Evolutionary conservation across 108 stramenopile genomes (phyloP).

Genomic region (Cyclotella baltica): DNA sequence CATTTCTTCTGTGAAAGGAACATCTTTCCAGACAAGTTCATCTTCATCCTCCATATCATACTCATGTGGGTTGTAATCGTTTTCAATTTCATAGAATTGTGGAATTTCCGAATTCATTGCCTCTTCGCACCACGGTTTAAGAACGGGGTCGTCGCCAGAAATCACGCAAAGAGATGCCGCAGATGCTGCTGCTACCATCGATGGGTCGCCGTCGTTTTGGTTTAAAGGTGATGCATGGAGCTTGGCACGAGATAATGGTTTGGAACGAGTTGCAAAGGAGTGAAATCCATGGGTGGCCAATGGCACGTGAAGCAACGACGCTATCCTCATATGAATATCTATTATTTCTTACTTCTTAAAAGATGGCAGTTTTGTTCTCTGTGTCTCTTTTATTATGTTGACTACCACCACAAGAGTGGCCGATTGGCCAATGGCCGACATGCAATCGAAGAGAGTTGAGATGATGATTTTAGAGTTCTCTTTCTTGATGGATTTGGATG

Average conservation of each 20-base stretch:
- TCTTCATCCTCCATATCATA: constrained; percentile 2
- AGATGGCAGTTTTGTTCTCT: too few species aligned
- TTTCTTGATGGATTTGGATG: too few species aligned
- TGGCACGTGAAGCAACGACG: too few species aligned
- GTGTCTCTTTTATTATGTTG: too few species aligned
- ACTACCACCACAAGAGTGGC: too few species aligned
- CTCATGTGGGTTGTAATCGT: not conserved
- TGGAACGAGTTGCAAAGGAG: too few species aligned
- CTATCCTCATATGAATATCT: too few species aligned
- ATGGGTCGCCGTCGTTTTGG: not conserved
- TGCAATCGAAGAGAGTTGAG: too few species aligned
- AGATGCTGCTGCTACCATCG: constrained; percentile 12
- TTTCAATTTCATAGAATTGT: not conserved
- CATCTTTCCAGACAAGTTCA: constrained; percentile 13
- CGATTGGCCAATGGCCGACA: too few species aligned
- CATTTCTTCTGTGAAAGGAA: constrained; percentile 7
- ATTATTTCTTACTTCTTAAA: too few species aligned
- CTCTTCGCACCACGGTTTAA: constrained; percentile 10
- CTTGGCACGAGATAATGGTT: not conserved
- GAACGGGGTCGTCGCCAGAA: not conserved
- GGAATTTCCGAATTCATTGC: not conserved
- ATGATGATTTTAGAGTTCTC: too few species aligned
- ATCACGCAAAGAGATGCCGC: not conserved
- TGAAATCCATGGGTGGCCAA: too few species aligned
- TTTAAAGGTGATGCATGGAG: not conserved